A percentile compares a stretch with the other conserved stretches of the same genome.
phyloP scores from a whole-genome alignment of 2,329 filamentous ascomycete genomes.

The Podosphaera fusca region DNA sequence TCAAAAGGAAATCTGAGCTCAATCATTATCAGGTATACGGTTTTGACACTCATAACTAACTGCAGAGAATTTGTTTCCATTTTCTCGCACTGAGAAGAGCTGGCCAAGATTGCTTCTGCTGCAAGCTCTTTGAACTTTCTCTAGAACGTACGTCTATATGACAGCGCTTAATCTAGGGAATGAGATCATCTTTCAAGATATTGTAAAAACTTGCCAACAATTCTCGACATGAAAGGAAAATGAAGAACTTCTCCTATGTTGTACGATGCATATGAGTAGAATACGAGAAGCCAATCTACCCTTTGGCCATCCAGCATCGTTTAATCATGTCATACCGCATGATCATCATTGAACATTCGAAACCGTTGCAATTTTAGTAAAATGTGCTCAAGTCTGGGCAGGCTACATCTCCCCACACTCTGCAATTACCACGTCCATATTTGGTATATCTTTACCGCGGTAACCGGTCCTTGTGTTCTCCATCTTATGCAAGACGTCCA shows the following conservation, averaged over 20 bases:
- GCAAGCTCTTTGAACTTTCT: too few relatives aligned
- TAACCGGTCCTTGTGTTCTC: slow-evolving; percentile 69
- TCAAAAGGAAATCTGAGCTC: too few relatives aligned
- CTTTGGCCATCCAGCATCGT: not conserved
- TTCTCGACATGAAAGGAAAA: too few relatives aligned
- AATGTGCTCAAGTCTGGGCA: not conserved
- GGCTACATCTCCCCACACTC: slow-evolving; percentile 86
- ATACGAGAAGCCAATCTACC: not conserved
- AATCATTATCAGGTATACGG: too few relatives aligned
- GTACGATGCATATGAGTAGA: not conserved
- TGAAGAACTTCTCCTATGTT: not conserved
- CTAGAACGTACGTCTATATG: too few relatives aligned
- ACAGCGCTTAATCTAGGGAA: too few relatives aligned
- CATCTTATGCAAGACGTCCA: slow-evolving; percentile 82
- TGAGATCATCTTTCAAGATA: too few relatives aligned
- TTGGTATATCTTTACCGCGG: slow-evolving; percentile 53
- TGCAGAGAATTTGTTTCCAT: too few relatives aligned
- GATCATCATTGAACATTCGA: not conserved
- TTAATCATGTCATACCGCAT: not conserved
- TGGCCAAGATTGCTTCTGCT: too few relatives aligned
- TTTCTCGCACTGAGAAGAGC: too few relatives aligned
- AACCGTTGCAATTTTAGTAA: not conserved
- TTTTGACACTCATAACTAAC: too few relatives aligned
- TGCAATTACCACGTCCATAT: slow-evolving; percentile 59
- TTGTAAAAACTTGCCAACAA: too few relatives aligned